Base-by-base conservation (phyloP, 2,329 filamentous ascomycete species). In the Fusarium goolgardi region DNA sequence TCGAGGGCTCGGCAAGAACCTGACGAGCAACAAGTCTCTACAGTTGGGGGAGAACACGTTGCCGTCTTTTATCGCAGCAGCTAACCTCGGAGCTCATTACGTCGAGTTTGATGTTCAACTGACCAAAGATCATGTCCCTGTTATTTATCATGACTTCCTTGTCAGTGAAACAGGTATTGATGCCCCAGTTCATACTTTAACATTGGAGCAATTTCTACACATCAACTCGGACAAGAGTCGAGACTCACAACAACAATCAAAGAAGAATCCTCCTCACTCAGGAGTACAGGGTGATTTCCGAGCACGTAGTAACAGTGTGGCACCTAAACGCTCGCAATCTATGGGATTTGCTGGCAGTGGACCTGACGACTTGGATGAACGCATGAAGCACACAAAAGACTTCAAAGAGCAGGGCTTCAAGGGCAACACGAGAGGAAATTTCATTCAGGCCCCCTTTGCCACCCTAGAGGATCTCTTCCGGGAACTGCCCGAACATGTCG, bases 81-180 rank as follows among this genome's bases (percentile, higher is more conserved):
- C 95, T 43, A 98, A 97, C 71, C 80, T 99, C 52, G 96, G 96
- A 11, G 96, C 88, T 5, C 86, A 90, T 57, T 91, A 90, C 71
- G 88, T 91, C 46, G 88, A 90, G 71, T 90, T 91, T 74, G 96
- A 99, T 76, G 96, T 99, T 1, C 96, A 99, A 77, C 83, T 99
- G 39, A 99, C 96, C n/a, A 99, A 99, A 76, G 96, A 99, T 76
- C 94, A 96, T 73, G 94, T 99, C 2, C 96, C 96, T 0, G 95
- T 99, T 69, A 97, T 99, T 74, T 99, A 99, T 76, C 96, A 99
- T 76, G 96, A 99, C 78, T 99, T 99, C 75, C 84, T 98, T 16
- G 96, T 99, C 77, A 97, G 94, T 76, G 96, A 99, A 80, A 98
- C 96, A 0, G 96, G 96, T 12, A 96, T 97, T 55, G 96, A 99